Conservation (phyloP, 345 rosid genomes). For the Kernera saxatilis region DNA sequence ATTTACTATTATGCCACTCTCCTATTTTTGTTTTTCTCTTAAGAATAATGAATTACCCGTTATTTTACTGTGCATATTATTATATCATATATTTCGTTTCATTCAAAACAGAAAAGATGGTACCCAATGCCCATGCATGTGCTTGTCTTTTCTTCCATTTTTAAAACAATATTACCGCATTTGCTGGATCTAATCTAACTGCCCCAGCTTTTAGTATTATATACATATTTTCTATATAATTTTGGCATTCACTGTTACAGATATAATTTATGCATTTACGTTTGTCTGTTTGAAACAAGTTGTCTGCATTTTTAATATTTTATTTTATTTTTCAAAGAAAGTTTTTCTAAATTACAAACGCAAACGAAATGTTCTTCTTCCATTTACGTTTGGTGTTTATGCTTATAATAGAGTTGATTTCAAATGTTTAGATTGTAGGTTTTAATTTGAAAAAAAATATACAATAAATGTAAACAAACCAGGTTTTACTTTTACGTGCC, state of each 20-base stretch:
- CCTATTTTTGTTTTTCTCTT: background rate
- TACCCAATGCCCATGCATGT: background rate
- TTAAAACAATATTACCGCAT: background rate
- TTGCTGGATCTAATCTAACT: background rate
- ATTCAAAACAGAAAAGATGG: background rate
- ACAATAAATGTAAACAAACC: too few relatives aligned
- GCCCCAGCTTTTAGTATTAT: background rate
- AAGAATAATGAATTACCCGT: too few relatives aligned
- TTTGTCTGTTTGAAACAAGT: background rate
- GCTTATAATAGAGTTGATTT: too few relatives aligned
- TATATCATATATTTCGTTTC: background rate
- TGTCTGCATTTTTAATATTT: background rate
- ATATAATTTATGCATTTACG: background rate
- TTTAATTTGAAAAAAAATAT: background rate
- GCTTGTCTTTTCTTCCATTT: background rate
- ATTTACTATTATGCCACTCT: constrained; percentile 8
- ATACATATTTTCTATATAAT: background rate
- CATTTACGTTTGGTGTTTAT: too few relatives aligned
- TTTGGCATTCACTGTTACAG: background rate
- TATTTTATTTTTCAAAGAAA: background rate
- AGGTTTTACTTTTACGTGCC: too few relatives aligned
- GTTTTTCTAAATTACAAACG: too few relatives aligned
- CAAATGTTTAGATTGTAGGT: too few relatives aligned
- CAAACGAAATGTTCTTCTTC: too few relatives aligned
- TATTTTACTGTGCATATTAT: background rate